Percentiles rank a stretch among this genome's conserved stretches.
These are phyloP conservation scores for Conticribra weissflogii DNA, from an alignment of 108 stramenopile species.

Conservation along the genomic window DNA sequence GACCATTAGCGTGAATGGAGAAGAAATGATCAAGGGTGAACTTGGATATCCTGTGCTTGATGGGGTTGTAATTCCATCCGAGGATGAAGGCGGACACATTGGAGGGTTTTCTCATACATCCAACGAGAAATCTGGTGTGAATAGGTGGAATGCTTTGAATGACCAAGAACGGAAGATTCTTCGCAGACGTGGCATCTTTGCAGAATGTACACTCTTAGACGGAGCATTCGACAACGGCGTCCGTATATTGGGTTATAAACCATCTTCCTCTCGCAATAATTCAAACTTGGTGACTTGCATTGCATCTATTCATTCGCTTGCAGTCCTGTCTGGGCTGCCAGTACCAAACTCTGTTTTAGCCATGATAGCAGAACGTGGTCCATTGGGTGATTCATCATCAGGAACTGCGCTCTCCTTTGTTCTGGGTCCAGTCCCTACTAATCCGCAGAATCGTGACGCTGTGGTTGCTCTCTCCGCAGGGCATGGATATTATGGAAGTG, in stretches of 20 bases:
- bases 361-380: conserved; percentile 58
- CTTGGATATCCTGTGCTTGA: conserved; percentile 71
- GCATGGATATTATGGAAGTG: conserved; percentile 78
- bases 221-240: conserved; percentile 48
- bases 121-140: too few relatives aligned
- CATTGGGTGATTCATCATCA: conserved; percentile 33
- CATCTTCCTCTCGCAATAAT: conserved; percentile 17
- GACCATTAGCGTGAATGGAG: conserved; percentile 78
- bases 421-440: conserved; percentile 55
- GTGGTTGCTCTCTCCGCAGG: conserved; percentile 66
- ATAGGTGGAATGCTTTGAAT: conserved; percentile 3
- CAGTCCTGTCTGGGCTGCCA: conserved; percentile 35
- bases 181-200: conserved; percentile 31
- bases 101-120: conserved; percentile 1
- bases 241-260: conserved; percentile 5
- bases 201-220: conserved; percentile 48
- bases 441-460: conserved; percentile 61
- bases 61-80: neutral
- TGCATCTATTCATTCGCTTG: conserved; percentile 44
- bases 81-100: conserved; percentile 7
- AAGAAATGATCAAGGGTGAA: conserved; percentile 64
- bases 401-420: conserved; percentile 54
- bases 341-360: conserved; percentile 30
- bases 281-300: conserved; percentile 19
- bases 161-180: conserved; percentile 32